Percentiles rank a stretch among this genome's conserved stretches.
phyloP scores from a whole-genome alignment of 805 yeast species.

The Candida boidinii region DNA sequence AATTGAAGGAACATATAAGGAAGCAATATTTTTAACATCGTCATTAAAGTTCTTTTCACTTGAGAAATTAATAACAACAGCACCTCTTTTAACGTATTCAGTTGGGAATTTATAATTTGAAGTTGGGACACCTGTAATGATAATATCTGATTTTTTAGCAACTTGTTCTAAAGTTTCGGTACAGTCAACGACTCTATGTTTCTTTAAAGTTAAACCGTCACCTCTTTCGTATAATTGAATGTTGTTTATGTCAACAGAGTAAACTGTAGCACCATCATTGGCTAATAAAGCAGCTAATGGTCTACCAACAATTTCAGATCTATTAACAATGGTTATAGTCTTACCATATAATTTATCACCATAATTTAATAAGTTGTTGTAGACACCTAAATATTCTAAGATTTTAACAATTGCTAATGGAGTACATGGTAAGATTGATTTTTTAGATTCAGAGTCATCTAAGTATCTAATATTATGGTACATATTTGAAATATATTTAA shows the following conservation, averaged over 20 bases:
- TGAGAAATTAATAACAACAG: slow-evolving; percentile 84
- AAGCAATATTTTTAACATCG: slow-evolving; percentile 75
- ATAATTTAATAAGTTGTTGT: slow-evolving; percentile 71
- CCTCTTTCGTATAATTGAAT: slow-evolving; percentile 93
- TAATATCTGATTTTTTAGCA: slow-evolving; percentile 74
- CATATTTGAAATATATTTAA: slow-evolving; percentile 85
- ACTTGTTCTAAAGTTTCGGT: slow-evolving; percentile 50
- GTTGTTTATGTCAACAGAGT: slow-evolving; percentile 81
- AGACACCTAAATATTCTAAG: slow-evolving; percentile 81
- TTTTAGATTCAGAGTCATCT: slow-evolving; percentile 56
- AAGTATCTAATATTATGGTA: slow-evolving; percentile 86
- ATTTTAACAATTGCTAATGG: slow-evolving; percentile 93
- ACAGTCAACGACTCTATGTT: slow-evolving; percentile 70
- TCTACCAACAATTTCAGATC: slow-evolving; percentile 96
- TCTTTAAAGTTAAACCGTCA: slow-evolving; percentile 70
- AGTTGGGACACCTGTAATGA: slow-evolving; percentile 93
- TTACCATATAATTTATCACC: slow-evolving; percentile 94
- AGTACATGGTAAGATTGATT: slow-evolving; percentile 92
- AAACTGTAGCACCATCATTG: slow-evolving; percentile 95
- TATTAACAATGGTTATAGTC: slow-evolving; percentile 80
- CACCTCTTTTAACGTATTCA: slow-evolving; percentile 73
- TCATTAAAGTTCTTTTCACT: slow-evolving; percentile 83
- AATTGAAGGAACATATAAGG: slow-evolving; percentile 88
- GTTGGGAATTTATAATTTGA: slow-evolving; percentile 79
- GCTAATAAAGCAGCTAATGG: slow-evolving; percentile 94